Base-by-base conservation (phyloP, 2,329 filamentous ascomycete species). In the Dothistroma septosporum region DNA sequence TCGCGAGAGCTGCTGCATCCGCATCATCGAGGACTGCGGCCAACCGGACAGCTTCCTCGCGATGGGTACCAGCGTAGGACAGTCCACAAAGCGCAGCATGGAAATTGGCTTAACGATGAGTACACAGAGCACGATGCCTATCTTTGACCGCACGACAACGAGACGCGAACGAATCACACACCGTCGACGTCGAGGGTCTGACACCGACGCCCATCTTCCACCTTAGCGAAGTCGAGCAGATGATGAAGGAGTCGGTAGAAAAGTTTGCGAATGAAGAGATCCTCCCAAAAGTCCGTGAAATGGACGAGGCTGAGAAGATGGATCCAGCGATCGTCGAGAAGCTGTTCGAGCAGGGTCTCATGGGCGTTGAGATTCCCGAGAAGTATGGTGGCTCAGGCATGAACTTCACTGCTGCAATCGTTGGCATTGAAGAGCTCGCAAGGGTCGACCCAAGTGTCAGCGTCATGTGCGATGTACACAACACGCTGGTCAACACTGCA, bases 261-360 rank as follows among this genome's bases (percentile, higher is more conserved):
- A 96, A 94, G 77, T 97, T 97, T 72, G 92, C 94, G 66, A 87
- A 85, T 73, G 92, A 97, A 59, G 85, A 92, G 32, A 89, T 99
- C 68, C 85, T 92, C 55, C 94, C 94, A 58, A 93, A 92, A 76
- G 92, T 91, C 11, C 90, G 94, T 60, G 92, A 96, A 19, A 99
- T 99, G 94, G 94, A 99, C 75, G 94, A 99, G 82, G 88, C 88
- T 32, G 94, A 99, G 82, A 78, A 83, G 60, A 97, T 99, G 94
- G 94, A 97, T 75, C 87, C 91, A 0, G 75, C 83, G 1, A 78
- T 99, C 8, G 89, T 99, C 6, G 92, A 96, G 80, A 90, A 94
- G 78, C 84, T 96, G 56, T 99, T 99, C 72, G 94, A 99, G 80
- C 92, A 97, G 75, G 94, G 94, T 0, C 81, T 99, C 54, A 99